Conservation (phyloP, 257 asterid species). For the Knoxia roxburghii region DNA sequence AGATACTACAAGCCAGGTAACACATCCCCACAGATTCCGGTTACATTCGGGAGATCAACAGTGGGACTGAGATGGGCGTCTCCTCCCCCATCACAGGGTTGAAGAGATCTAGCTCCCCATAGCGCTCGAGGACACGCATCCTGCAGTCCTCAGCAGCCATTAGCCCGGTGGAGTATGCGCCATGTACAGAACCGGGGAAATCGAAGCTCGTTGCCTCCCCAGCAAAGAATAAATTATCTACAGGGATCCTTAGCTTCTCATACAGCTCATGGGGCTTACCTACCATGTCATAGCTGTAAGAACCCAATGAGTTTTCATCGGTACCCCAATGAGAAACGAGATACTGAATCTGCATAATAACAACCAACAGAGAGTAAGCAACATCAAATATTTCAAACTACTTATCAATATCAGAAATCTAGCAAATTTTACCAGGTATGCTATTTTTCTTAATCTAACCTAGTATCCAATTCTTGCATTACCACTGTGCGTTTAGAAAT, state of each 20-base stretch:
- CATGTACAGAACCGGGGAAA: constrained; percentile 88
- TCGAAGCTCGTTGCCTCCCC: constrained; percentile 83
- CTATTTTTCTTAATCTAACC: too few species aligned
- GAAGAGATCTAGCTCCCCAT: constrained; percentile 71
- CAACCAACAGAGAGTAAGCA: not conserved
- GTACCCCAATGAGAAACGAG: constrained; percentile 91
- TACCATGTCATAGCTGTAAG: constrained; percentile 79
- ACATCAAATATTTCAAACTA: not conserved
- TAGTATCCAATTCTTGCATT: not conserved
- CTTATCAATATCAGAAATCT: too few species aligned
- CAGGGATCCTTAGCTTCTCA: constrained; percentile 72
- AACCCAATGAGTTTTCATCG: constrained; percentile 62
- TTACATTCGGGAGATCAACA: constrained; percentile 36
- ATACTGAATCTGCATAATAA: constrained; percentile 59
- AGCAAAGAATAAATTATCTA: constrained; percentile 82
- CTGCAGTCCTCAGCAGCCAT: constrained; percentile 91
- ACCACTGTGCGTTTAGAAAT: not conserved
- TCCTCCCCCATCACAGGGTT: constrained; percentile 75
- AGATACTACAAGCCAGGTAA: too few species aligned
- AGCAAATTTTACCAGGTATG: not conserved
- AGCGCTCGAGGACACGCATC: constrained; percentile 82
- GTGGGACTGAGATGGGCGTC: constrained; percentile 47
- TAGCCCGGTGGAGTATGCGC: constrained; percentile 81
- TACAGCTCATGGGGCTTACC: constrained; percentile 77
- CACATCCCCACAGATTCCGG: too few species aligned